These are phyloP conservation scores for Coemansia sp. DNA, from an alignment of 192 early-diverging fungal genomes.

Conservation along the genomic window DNA sequence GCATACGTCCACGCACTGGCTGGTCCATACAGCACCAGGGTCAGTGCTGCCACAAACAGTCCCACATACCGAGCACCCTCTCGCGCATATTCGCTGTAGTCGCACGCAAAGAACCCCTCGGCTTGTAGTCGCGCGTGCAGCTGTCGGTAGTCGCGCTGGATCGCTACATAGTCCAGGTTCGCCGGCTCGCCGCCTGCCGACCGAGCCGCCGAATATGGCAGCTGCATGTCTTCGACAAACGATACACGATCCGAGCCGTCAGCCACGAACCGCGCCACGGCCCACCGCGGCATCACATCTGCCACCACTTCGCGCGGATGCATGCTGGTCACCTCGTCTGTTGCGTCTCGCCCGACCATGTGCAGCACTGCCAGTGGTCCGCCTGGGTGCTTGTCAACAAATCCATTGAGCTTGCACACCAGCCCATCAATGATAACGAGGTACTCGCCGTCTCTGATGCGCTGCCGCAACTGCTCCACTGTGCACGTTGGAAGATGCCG, in stretches of 20 bases:
- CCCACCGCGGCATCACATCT: conserved; percentile 74
- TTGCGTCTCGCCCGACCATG: conserved; percentile 87
- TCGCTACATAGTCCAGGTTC: conserved; percentile 49
- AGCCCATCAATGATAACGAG: conserved; percentile 82
- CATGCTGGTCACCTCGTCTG: conserved; percentile 82
- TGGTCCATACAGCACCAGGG: conserved; percentile 38
- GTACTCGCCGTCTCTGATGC: conserved; percentile 63
- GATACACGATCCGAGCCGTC: conserved; percentile 21
- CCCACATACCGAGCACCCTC: conserved; percentile 49
- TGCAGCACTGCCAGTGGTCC: conserved; percentile 87
- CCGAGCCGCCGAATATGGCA: conserved; percentile 39
- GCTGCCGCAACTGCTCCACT: conserved; percentile 34
- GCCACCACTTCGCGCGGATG: conserved; percentile 83
- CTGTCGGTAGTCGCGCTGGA: conserved; percentile 60
- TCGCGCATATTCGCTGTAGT: conserved; percentile 56
- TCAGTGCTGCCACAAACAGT: conserved; percentile 30
- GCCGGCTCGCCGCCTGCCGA: conserved; percentile 16
- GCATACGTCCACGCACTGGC: conserved; percentile 38
- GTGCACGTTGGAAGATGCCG: conserved; percentile 44
- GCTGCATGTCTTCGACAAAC: conserved; percentile 47
- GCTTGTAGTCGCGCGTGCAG: conserved; percentile 66
- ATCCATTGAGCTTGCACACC: conserved; percentile 85
- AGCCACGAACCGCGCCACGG: conserved; percentile 55
- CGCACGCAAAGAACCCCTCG: conserved; percentile 66
- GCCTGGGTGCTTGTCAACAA: conserved; percentile 85